Base-by-base conservation (phyloP, 129 eudicot genomes). In the Artemisia annua region DNA sequence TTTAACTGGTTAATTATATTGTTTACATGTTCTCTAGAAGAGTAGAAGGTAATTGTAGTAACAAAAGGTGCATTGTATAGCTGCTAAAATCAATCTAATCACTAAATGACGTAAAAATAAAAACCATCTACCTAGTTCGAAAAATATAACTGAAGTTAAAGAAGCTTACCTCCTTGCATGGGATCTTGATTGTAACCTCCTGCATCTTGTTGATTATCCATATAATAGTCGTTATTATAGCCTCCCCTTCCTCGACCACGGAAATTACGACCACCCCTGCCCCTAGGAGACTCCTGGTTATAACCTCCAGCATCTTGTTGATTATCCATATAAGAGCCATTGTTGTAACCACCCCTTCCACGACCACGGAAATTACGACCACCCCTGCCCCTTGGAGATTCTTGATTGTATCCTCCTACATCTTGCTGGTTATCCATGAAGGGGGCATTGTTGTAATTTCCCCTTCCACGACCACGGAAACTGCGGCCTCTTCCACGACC, bases 161-260 rank as follows among this genome's bases (percentile, higher is more conserved):
- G 24, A 2, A 11, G 26, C 46, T 7, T 68, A 76, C 80, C 80
- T 83, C 96, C 88, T 68, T 54, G 72, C 64, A 52, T 64, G 44
- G 91, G 88, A 67, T 81, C 96, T 81, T 86, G 90, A 73, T 80
- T 78, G 78, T 92, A 89, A 54, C 88, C 95, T 56, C 87, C 95
- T 2, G 74, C 85, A 68, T 87, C 91, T 71, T 81, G 85, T 79
- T 83, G 96, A 50, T 19, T 30, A 76, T 89, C 95, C 56, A 75
- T n/a, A 81, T 78, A 89, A 61, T 87, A 87, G 8, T 82, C 88
- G 63, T 78, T 72, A 70, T 80, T 57, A 64, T 82, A 87, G 18
- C 90, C 90, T 44, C 94, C 97, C 61, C 98, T 85, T 70, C 96
- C 98, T 82, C 92, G 98, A 35, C 92, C 95, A 72, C 90, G 92